Conservation (phyloP, 345 rosid species). For the Salix exigua region DNA sequence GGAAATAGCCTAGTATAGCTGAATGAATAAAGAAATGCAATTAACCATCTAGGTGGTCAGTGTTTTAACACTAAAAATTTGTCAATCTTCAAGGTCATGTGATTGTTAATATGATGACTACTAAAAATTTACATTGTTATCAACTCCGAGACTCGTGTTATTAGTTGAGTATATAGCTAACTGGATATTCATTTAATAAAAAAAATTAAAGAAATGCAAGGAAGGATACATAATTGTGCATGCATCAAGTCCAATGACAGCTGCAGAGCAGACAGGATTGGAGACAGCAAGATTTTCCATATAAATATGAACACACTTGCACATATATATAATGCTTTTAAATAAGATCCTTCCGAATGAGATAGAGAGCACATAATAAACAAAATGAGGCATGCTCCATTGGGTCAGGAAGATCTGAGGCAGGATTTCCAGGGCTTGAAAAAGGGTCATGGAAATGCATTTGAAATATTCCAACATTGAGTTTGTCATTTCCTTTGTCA, state of each 20-base stretch:
- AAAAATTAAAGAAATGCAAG: conserved; percentile 14
- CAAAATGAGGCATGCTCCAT: conserved; percentile 34
- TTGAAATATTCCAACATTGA: conserved; percentile 30
- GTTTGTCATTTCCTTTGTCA: conserved; percentile 14
- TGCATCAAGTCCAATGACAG: conserved; percentile 54
- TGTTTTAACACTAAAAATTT: too few relatives aligned
- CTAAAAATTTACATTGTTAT: too few relatives aligned
- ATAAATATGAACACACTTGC: neutral
- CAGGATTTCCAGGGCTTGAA: conserved; percentile 30
- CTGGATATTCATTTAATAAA: too few relatives aligned
- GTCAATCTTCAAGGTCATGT: too few relatives aligned
- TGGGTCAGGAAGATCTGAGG: conserved; percentile 47
- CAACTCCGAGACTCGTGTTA: too few relatives aligned
- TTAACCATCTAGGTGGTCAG: too few relatives aligned
- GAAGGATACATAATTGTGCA: conserved; percentile 38
- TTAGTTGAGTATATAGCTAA: too few relatives aligned
- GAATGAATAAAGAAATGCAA: conserved; percentile 21
- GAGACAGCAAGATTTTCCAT: conserved; percentile 25
- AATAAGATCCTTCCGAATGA: conserved; percentile 25
- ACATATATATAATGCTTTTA: neutral
- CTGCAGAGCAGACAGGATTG: conserved; percentile 49
- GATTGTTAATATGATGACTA: too few relatives aligned
- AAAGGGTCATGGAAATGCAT: conserved; percentile 30
- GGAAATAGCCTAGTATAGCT: neutral
- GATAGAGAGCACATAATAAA: conserved; percentile 24